phyloP scores from a whole-genome alignment of 2,329 filamentous ascomycete species.

The Hypomyces perniciosus region DNA sequence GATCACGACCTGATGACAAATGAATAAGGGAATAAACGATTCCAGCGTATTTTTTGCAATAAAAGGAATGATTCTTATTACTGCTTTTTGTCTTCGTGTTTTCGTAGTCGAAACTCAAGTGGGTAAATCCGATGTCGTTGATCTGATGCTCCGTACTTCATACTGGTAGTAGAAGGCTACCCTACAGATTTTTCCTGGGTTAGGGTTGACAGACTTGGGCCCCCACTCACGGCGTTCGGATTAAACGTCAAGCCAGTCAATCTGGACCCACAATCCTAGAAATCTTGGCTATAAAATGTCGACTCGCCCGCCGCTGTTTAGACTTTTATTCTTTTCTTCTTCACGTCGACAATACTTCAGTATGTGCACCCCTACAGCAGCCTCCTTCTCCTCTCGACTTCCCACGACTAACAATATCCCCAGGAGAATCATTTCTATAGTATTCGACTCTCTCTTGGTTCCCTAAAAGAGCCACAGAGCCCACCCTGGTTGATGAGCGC shows the following conservation, averaged over 20 bases:
- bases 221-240: too few species aligned
- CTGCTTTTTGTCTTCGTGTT: neutral
- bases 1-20: slow-evolving; percentile 2
- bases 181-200: too few species aligned
- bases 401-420: slow-evolving; percentile 18
- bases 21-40: neutral
- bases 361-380: slow-evolving; percentile 31
- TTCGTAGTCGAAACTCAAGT: neutral
- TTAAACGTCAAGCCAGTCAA: slow-evolving; percentile 13
- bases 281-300: slow-evolving; percentile 26
- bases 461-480: too few species aligned
- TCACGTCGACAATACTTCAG: slow-evolving; percentile 33
- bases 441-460: too few species aligned
- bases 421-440: slow-evolving; percentile 72
- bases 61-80: slow-evolving; percentile 1
- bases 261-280: neutral
- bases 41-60: too few species aligned
- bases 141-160: too few species aligned
- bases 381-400: slow-evolving; percentile 11
- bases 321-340: slow-evolving; percentile 36
- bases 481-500: too few species aligned
- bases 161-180: too few species aligned
- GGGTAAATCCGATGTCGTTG: too few species aligned
- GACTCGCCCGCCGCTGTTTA: slow-evolving; percentile 24
- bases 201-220: too few species aligned